Evolutionary conservation across 768 basidiomycete genomes (phyloP), one percentile per base, ranked within the genome.

Genomic region (Amanita fuliginea): DNA sequence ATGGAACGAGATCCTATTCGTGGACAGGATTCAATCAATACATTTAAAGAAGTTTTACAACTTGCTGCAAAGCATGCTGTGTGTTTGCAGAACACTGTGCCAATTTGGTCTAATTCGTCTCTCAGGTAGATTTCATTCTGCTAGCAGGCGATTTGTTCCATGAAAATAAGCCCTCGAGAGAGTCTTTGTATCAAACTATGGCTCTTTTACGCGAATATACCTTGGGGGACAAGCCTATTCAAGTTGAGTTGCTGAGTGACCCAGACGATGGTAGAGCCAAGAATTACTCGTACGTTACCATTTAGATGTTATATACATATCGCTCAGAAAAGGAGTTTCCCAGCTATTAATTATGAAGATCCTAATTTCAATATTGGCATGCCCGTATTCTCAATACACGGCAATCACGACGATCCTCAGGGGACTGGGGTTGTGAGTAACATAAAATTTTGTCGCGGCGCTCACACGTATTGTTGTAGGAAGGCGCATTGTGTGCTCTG

Each of bases 341-440:
- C 96, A 10, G 91, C 92, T 1, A 70, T 99, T 55, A 98, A 99
- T 64, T 97, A 97, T 60, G 93, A 99, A 64, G 95, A 99, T 58
- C 80, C 85, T 1, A 98, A 99, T 62, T 73, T 97, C 50, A 99
- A 99, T 62, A 76, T 99, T 45, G 81, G 80, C 3, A 90, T 96
- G n/a, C 96, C 96, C 3, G 87, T 98, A 24, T 99, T 99, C 67
- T 97, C 95, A 0, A 98, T 99, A 46, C 96, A 99, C 59, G 96
- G 96, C 37, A 99, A 99, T 60, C 96, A 99, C 64, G 96, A 99
- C 60, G 96, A 99, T 59, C 96, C 96, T 30, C 96, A 98, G 67
- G 96, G 96, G 16, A 84, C 92, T 18, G 93, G 94, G 3, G 74
- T 86, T 7, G 93, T 92, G 58, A 53, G 88, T 33, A 28, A 18